Evolutionary conservation across 257 asterid genomes (phyloP).

Genomic region (Ehretia macrophylla): DNA sequence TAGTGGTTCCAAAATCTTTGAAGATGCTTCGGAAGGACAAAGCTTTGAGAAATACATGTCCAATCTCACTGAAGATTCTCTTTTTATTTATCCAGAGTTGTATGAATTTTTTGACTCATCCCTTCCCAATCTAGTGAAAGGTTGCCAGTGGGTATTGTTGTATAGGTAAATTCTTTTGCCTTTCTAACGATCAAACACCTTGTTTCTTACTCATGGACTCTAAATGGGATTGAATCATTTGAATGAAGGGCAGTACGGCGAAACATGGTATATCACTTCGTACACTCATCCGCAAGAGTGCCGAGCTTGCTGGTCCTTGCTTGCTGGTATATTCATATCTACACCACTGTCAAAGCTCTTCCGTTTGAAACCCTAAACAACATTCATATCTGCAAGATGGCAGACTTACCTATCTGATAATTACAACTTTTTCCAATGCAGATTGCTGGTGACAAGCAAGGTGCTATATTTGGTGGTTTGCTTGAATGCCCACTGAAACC

Average conservation of each 20-base stretch:
- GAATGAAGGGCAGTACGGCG: constrained; percentile 94
- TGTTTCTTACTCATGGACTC: constrained; percentile 1
- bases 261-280: constrained; percentile 94
- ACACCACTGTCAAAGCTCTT: not conserved
- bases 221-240: constrained; percentile 28
- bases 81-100: constrained; percentile 60
- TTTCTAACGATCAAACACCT: not conserved
- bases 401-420: not conserved
- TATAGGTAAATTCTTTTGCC: constrained; percentile 56
- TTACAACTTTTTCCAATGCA: constrained; percentile 19
- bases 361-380: not conserved
- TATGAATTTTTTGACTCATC: constrained; percentile 73
- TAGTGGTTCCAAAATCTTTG: constrained; percentile 52
- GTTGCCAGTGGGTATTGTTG: constrained; percentile 78
- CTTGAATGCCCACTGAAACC: constrained; percentile 84
- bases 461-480: constrained; percentile 94
- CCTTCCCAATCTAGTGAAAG: constrained; percentile 91
- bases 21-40: constrained; percentile 54
- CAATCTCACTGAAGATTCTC: constrained; percentile 57
- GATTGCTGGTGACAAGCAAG: constrained; percentile 90
- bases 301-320: constrained; percentile 69
- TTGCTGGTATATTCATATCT: constrained; percentile 53
- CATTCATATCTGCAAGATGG: not conserved
- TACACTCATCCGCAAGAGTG: constrained; percentile 68
- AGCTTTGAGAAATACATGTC: constrained; percentile 45